These are phyloP conservation scores for Leccinum longicurvipes DNA, from an alignment of 768 basidiomycete genomes.

Conservation along the genomic window DNA sequence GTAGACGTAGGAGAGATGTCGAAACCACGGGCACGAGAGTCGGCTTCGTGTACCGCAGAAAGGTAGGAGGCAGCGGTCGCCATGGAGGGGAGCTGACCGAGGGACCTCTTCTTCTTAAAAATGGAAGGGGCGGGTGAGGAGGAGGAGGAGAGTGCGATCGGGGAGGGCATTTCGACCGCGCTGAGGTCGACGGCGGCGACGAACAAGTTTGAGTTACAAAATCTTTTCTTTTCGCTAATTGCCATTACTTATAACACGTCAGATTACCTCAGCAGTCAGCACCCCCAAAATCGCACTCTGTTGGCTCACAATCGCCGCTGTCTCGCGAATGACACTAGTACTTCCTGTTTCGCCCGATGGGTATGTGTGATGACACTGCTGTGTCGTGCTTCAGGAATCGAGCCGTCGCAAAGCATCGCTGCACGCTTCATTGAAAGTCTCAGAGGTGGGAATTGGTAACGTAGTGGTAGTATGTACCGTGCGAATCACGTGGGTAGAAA, in stretches of 20 bases:
- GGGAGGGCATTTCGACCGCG: slow-evolving; percentile 44
- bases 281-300: too few relatives aligned
- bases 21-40: slow-evolving; percentile 59
- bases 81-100: slow-evolving; percentile 36
- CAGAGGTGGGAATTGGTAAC: too few relatives aligned
- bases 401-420: too few relatives aligned
- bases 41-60: slow-evolving; percentile 59
- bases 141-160: slow-evolving; percentile 53
- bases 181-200: slow-evolving; percentile 11
- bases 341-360: too few relatives aligned
- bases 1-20: slow-evolving; percentile 55
- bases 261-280: slow-evolving; percentile 28
- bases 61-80: slow-evolving; percentile 58
- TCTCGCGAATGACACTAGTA: too few relatives aligned
- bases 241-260: slow-evolving; percentile 18
- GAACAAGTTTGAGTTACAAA: slow-evolving; percentile 9
- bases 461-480: too few relatives aligned
- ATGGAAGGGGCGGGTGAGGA: slow-evolving; percentile 51
- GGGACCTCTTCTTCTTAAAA: slow-evolving; percentile 56
- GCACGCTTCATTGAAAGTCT: too few relatives aligned
- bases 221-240: neutral
- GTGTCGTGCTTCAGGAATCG: too few relatives aligned
- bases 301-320: too few relatives aligned
- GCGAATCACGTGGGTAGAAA: too few relatives aligned
- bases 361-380: too few relatives aligned